phyloP scores from a whole-genome alignment of 495 filamentous ascomycete genomes.

The Astrothelium macrocarpum region DNA sequence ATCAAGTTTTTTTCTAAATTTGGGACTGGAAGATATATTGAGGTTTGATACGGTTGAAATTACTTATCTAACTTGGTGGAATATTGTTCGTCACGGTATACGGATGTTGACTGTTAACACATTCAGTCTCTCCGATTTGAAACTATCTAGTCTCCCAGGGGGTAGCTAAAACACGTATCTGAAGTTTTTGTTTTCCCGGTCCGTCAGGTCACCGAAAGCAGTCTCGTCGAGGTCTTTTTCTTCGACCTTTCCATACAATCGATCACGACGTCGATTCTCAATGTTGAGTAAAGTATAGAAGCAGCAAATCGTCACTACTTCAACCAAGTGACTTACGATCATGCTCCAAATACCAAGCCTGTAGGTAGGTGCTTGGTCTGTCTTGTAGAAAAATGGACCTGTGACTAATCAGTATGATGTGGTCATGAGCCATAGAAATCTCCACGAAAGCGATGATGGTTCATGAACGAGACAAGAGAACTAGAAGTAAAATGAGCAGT shows the following conservation, averaged over 20 bases:
- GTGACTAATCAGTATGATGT: conserved; percentile 46
- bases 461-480: conserved; percentile 20
- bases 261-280: conserved; percentile 50
- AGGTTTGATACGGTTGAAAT: no score
- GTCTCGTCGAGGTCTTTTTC: conserved; percentile 45
- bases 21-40: no score
- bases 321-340: conserved; percentile 50
- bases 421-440: no score
- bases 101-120: no score
- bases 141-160: not conserved
- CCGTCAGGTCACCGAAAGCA: conserved; percentile 49
- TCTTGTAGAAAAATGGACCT: conserved; percentile 55
- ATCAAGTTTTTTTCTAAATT: not conserved
- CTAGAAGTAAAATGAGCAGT: conserved; percentile 1
- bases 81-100: no score
- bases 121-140: not conserved
- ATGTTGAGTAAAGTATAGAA: conserved; percentile 42
- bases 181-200: conserved; percentile 1
- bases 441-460: no score
- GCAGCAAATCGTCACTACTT: conserved; percentile 39
- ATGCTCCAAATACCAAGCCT: conserved; percentile 52
- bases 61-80: no score
- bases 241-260: conserved; percentile 40
- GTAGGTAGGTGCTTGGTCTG: conserved; percentile 46
- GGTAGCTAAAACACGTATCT: conserved; percentile 45